Evolutionary conservation across 257 asterid genomes (phyloP), one percentile per base, ranked within the genome.

Genomic region (Forsythia suspensa): DNA sequence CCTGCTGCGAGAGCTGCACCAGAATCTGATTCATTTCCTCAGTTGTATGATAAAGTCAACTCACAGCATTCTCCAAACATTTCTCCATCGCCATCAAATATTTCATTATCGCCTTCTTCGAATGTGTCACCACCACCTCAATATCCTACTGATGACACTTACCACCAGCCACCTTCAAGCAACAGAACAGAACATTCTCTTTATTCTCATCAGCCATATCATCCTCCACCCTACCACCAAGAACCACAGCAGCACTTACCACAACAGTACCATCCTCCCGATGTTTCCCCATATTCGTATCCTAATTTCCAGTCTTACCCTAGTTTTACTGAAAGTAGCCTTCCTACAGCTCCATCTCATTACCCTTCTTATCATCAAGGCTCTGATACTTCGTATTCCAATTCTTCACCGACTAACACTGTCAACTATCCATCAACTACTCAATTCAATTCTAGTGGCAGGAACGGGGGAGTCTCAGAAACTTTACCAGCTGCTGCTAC

Each of bases 251-350:
- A 76, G 34, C 86, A 79, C 81, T 76, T 88, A 80, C 86, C 94
- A 3, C 97, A 84, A 12, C 86, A 84, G 76, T 89, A 87, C 82
- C 80, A 92, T 80, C 80, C 90, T 8, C 91, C 89, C 8, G 93
- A 89, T 70, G 74, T 76, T 37, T 81, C 91, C 63, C 42, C 91
- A 2, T 78, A 75, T 77, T 82, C 89, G 1, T 82, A 85, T 68
- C 95, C 96, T 72, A 89, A 94, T 83, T 92, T 92, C 89, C 95
- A 90, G 80, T 87, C 98, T 42, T 92, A 94, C 85, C 96, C 94
- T 40, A 92, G 95, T 83, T 92, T 92, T 85, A 12, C 89, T 0
- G 98, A 92, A 77, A 92, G 89, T 77, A 88, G 89, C 86, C 96
- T 94, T 70, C 95, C 98, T 37, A 37, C 93, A 3, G 92, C 84